Conservation (phyloP, 768 basidiomycete species). For the Sporobolomyces roseus region DNA sequence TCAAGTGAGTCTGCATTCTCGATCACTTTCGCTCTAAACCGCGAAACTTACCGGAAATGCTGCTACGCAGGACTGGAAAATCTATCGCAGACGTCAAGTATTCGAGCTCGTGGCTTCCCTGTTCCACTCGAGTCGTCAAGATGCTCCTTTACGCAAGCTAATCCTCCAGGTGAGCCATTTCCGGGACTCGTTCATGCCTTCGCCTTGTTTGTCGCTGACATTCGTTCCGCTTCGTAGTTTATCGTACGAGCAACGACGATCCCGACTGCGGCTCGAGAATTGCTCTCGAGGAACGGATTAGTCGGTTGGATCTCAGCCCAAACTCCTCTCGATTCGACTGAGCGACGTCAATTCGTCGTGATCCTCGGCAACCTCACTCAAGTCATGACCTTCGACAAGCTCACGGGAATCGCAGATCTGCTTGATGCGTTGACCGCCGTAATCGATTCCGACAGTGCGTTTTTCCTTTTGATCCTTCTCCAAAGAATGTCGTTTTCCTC, state of each 20-base stretch:
- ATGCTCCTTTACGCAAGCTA: conserved; percentile 28
- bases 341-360: conserved; percentile 16
- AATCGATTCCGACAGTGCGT: conserved; percentile 21
- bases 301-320: conserved; percentile 34
- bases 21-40: neutral
- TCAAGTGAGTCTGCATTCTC: conserved; percentile 23
- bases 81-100: conserved; percentile 42
- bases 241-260: conserved; percentile 35
- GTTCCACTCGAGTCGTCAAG: conserved; percentile 36
- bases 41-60: neutral
- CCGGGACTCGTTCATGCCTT: too few relatives aligned
- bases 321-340: conserved; percentile 20
- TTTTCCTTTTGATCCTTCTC: neutral
- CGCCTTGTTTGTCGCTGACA: neutral
- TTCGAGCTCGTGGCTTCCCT: conserved; percentile 42
- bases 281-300: conserved; percentile 39
- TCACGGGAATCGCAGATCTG: conserved; percentile 30
- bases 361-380: conserved; percentile 20
- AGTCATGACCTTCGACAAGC: conserved; percentile 28
- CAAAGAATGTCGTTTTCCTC: neutral
- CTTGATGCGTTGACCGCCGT: conserved; percentile 23
- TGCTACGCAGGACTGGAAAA: conserved; percentile 42
- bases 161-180: conserved; percentile 39
- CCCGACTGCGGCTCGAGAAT: conserved; percentile 42
- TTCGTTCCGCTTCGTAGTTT: conserved; percentile 19